A percentile compares a stretch with the other conserved stretches of the same genome.
phyloP scores from a whole-genome alignment of 108 stramenopile species.

The Cylindrotheca fusiformis region DNA sequence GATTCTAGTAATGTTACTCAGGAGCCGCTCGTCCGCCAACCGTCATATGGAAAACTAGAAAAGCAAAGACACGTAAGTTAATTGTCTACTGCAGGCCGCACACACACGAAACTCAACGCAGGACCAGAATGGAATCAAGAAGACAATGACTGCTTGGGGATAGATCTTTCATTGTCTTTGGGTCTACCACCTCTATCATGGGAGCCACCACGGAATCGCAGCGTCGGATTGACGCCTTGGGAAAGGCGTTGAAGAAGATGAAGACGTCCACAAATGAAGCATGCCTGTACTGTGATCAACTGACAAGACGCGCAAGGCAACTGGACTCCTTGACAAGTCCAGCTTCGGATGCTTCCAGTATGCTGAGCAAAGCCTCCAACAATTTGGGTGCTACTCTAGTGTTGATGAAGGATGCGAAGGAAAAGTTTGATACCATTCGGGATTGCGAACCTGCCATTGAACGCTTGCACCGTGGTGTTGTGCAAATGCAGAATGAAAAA shows the following conservation, averaged over 20 bases:
- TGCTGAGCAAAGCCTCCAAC: slow-evolving; percentile 51
- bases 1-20: too few species aligned
- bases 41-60: too few species aligned
- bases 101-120: too few species aligned
- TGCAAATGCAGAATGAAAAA: slow-evolving; percentile 47
- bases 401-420: slow-evolving; percentile 68
- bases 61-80: too few species aligned
- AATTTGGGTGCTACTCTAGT: slow-evolving; percentile 64
- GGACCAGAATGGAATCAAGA: too few species aligned
- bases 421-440: slow-evolving; percentile 80
- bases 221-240: slow-evolving; percentile 47
- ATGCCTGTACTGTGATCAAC: slow-evolving; percentile 54
- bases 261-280: slow-evolving; percentile 51
- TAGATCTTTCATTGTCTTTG: too few species aligned
- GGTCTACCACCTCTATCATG: slow-evolving; percentile 4
- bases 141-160: too few species aligned
- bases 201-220: slow-evolving; percentile 25
- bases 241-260: slow-evolving; percentile 48
- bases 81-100: too few species aligned
- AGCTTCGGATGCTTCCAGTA: slow-evolving; percentile 69
- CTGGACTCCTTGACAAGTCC: slow-evolving; percentile 78
- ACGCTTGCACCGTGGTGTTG: slow-evolving; percentile 59
- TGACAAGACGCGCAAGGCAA: slow-evolving; percentile 67
- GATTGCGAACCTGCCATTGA: slow-evolving; percentile 81
- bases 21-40: too few species aligned